Evolutionary conservation across 257 asterid genomes (phyloP), one percentile per base, ranked within the genome.

Genomic region (Plantago major): DNA sequence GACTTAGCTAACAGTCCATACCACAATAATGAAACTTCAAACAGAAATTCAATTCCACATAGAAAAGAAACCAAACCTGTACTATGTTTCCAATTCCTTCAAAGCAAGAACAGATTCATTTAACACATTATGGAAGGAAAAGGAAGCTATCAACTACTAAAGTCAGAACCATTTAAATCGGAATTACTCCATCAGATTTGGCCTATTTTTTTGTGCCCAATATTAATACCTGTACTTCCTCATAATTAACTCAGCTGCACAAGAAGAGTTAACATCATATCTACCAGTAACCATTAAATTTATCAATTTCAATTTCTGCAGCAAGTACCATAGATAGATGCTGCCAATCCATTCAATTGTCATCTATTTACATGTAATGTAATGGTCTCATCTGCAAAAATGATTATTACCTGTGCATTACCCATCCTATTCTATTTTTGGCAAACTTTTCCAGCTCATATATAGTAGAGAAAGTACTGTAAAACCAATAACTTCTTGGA

Each of bases 261-360:
- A 28, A 26, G 40, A 19, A 53, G 19, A 11, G 14, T 53, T 37
- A 53, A 37, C 28, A 53, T 37, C 58, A 53, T 53, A 53, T 53
- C 42, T 53, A 53, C 58, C 33, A 53, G 30, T 63, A 55, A 46
- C 45, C 47, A 46, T 55, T 43, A 65, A 65, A 26, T 45, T 55
- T 66, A 63, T 73, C 74, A 37, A 63, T 63, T 63, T 40, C 42
- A 22, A 62, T 37, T 6, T 15, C 42, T 57, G 26, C 16, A 44
- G 50, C 54, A 59, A 44, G 58, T 30, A 30, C 18, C 42, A 53
- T 53, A 53, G 40, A 33, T 63, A 64, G 46, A 58, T 43, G 19
- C 62, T 53, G 67, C 50, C 28, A 52, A 62, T 58, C n/a, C 67
- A 37, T 65, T 33, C 56, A 55, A 56, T 15, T 55, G 58, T 64